Conservation (phyloP, 1,284 basidiomycete species). For the Fomes fomentarius region DNA sequence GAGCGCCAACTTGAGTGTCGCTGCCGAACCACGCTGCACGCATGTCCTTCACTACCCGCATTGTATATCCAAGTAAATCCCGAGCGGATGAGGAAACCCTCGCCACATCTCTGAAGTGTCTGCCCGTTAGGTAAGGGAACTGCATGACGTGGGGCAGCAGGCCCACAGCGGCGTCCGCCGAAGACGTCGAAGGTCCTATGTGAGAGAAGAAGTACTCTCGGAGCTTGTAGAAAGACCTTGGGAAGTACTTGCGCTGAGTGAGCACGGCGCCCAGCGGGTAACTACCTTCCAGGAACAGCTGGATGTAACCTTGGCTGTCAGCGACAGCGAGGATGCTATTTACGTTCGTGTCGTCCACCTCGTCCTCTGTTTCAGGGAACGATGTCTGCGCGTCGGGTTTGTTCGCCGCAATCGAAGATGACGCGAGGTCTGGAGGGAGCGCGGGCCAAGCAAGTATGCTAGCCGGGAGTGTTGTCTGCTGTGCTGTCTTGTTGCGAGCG, state of each 20-base stretch:
- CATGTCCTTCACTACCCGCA: conserved; percentile 74
- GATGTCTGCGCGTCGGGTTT: conserved; percentile 38
- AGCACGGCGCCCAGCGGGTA: conserved; percentile 73
- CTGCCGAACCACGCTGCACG: conserved; percentile 71
- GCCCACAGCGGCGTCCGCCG: conserved; percentile 21
- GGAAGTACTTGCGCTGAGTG: conserved; percentile 40
- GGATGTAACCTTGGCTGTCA: conserved; percentile 59
- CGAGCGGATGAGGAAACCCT: conserved; percentile 69
- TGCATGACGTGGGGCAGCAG: conserved; percentile 52
- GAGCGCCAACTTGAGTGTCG: conserved; percentile 63
- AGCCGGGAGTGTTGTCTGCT: conserved; percentile 51
- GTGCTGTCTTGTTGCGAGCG: conserved; percentile 50
- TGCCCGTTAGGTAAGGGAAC: conserved; percentile 59
- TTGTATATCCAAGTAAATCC: conserved; percentile 70
- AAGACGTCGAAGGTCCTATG: conserved; percentile 30
- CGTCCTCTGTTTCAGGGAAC: conserved; percentile 45
- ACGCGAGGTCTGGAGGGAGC: conserved; percentile 53
- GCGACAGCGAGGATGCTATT: conserved; percentile 65
- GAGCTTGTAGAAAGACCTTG: conserved; percentile 55
- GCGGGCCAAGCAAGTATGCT: conserved; percentile 71
- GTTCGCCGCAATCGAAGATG: conserved; percentile 57
- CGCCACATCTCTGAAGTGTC: conserved; percentile 67
- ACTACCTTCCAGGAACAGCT: conserved; percentile 77
- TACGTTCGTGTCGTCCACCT: conserved; percentile 56
- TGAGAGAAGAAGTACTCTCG: conserved; percentile 48